Base-by-base conservation (phyloP, 805 yeast species). In the Nakazawaea wickerhamii region DNA sequence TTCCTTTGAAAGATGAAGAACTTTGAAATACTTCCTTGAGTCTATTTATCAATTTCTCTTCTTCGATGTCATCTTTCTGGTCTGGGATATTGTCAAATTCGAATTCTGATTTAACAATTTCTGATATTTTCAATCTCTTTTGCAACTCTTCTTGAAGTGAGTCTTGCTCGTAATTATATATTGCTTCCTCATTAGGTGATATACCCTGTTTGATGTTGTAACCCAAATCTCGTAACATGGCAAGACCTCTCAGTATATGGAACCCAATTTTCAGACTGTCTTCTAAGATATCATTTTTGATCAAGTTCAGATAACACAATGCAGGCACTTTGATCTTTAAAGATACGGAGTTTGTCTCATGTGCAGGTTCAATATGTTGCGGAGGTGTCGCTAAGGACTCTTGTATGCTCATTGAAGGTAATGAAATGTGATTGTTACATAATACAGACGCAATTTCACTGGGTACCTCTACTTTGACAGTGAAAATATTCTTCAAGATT, bases 81-180 rank as follows among this genome's bases (percentile, higher is more conserved):
- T 36, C 47, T 9, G 36, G 44, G 15, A 21, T 13, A 15, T 18
- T 15, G n/a, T 20, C 31, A 19, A 41, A 34, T 5, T 49, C 48
- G 21, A 50, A 50, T 8, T 41, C 38, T 51, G 55, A 31, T 21
- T 41, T 45, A 4, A 57, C 48, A 30, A n/a, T 50, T 41, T 1
- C 52, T 54, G 14, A 63, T 49, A 3, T 49, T 49, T 18, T 26
- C 22, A 65, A 48, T 33, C 60, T 63, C 4, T 30, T 44, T 43
- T 65, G 70, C 26, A 65, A 40, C 1, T 36, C 19, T 43, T 55
- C n/a, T n/a, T n/a, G n/a, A n/a, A n/a, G n/a, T n/a, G n/a, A n/a
- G n/a, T n/a, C 57, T 6, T 51, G 55, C 18, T 34, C 37, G 0
- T 17, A 23, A 15, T 27, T 30, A 11, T 26, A 39, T 7, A 32